Conservation (phyloP, 2,329 filamentous ascomycete genomes). For the Periconia sp. region DNA sequence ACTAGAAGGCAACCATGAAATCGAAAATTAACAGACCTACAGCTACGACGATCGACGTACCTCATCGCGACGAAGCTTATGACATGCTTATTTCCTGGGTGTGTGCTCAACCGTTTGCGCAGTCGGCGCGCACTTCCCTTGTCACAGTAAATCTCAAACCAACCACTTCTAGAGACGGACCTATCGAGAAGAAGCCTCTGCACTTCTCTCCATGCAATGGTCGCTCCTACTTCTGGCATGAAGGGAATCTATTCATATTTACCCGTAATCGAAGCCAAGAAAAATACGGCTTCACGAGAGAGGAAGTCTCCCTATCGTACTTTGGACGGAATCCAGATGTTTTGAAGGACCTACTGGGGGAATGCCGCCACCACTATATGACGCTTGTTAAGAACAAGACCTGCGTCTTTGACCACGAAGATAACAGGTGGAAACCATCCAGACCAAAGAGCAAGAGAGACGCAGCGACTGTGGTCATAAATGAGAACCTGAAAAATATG, state of each 20-base stretch:
- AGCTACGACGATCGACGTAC: slow-evolving; percentile 16
- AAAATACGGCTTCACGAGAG: slow-evolving; percentile 12
- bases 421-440: slow-evolving; percentile 12
- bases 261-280: slow-evolving; percentile 8
- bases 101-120: slow-evolving; percentile 11
- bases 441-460: slow-evolving; percentile 16
- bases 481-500: slow-evolving; percentile 66
- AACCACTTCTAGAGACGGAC: slow-evolving; percentile 2
- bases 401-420: slow-evolving; percentile 21
- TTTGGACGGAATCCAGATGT: slow-evolving; percentile 17
- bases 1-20: slow-evolving; percentile 1
- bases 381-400: slow-evolving; percentile 19
- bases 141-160: slow-evolving; percentile 16
- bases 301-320: slow-evolving; percentile 16
- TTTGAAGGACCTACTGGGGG: slow-evolving; percentile 13
- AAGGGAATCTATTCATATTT: slow-evolving; percentile 15
- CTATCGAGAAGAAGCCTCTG: slow-evolving; percentile 16
- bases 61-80: slow-evolving; percentile 17
- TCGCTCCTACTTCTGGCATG: slow-evolving; percentile 18
- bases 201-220: slow-evolving; percentile 18
- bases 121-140: slow-evolving; percentile 15
- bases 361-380: slow-evolving; percentile 17
- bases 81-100: slow-evolving; percentile 16
- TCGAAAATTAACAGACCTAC: slow-evolving; percentile 9
- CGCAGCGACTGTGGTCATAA: slow-evolving; percentile 69